These are phyloP conservation scores for Neurospora sp. DNA, from an alignment of 495 filamentous ascomycete species.

Conservation along the genomic window DNA sequence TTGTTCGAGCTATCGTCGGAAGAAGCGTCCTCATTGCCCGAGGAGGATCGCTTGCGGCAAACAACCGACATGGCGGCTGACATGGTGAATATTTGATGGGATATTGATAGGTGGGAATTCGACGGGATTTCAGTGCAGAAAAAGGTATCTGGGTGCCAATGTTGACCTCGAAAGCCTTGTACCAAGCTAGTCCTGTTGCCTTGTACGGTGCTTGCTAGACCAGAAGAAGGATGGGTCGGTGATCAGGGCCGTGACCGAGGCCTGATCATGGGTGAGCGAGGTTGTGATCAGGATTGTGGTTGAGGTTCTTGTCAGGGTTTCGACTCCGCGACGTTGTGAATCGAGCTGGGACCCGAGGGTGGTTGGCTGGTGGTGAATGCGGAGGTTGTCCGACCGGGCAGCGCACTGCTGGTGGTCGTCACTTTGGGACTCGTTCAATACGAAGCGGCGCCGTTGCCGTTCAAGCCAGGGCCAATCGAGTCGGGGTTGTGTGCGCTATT, in stretches of 20 bases:
- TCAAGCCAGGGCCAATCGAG: slow-evolving; percentile 14
- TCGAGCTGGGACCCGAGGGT: slow-evolving; percentile 13
- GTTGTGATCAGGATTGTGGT: slow-evolving; percentile 62
- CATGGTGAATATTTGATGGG: background rate
- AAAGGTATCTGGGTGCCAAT: background rate
- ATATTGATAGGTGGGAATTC: background rate
- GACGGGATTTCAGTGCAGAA: background rate
- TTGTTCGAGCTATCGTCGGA: background rate
- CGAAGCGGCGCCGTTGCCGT: slow-evolving; percentile 16
- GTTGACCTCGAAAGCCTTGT: background rate
- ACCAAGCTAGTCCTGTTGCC: background rate
- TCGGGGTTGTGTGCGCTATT: slow-evolving; percentile 20
- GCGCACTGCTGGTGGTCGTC: slow-evolving; percentile 22
- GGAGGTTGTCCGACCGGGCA: slow-evolving; percentile 48
- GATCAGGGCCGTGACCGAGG: slow-evolving; percentile 44
- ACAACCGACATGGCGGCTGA: background rate
- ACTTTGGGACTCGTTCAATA: slow-evolving; percentile 33
- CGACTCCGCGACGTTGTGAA: slow-evolving; percentile 13
- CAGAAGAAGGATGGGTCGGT: background rate
- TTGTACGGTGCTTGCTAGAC: background rate
- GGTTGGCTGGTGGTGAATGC: slow-evolving; percentile 27
- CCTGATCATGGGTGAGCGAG: slow-evolving; percentile 80
- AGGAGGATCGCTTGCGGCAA: background rate
- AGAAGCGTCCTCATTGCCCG: background rate
- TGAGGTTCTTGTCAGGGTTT: slow-evolving; percentile 35